phyloP scores from a whole-genome alignment of 139 green algal species.

The Tetraselmis chui region DNA sequence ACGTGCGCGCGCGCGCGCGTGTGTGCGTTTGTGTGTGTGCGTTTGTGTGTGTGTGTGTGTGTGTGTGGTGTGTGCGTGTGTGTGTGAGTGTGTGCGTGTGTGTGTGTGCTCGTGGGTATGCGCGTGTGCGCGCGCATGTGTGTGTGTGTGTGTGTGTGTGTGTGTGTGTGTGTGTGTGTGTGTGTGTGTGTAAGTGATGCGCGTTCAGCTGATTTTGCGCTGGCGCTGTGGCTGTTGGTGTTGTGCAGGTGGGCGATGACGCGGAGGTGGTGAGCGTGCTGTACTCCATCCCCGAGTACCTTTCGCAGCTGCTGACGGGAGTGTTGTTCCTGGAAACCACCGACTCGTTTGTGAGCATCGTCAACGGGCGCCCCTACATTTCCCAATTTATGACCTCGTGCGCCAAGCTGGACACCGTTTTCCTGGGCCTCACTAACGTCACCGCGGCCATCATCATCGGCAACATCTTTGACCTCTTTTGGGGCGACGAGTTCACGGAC shows the following conservation, averaged over 20 bases:
- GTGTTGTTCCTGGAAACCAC: neutral
- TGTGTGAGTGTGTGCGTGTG: too few species aligned
- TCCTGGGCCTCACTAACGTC: neutral
- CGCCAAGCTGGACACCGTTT: neutral
- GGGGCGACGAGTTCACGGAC: neutral
- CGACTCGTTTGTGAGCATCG: neutral
- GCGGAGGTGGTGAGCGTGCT: neutral
- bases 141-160: too few species aligned
- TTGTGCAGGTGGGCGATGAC: neutral
- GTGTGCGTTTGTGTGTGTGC: neutral
- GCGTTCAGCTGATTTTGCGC: too few species aligned
- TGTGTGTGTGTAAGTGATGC: too few species aligned
- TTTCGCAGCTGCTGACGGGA: neutral
- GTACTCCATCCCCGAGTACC: neutral
- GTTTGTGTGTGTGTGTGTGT: neutral
- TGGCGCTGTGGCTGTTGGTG: too few species aligned
- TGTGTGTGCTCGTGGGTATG: too few species aligned
- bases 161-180: too few species aligned
- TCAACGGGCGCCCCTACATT: neutral
- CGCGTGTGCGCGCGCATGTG: too few species aligned
- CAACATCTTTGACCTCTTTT: neutral
- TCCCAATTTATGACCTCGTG: neutral
- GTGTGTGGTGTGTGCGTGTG: too few species aligned
- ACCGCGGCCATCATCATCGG: neutral
- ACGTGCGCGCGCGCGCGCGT: too few species aligned